These are phyloP conservation scores for Wickerhamiella australiensis DNA, from an alignment of 805 yeast species.

Conservation along the genomic window DNA sequence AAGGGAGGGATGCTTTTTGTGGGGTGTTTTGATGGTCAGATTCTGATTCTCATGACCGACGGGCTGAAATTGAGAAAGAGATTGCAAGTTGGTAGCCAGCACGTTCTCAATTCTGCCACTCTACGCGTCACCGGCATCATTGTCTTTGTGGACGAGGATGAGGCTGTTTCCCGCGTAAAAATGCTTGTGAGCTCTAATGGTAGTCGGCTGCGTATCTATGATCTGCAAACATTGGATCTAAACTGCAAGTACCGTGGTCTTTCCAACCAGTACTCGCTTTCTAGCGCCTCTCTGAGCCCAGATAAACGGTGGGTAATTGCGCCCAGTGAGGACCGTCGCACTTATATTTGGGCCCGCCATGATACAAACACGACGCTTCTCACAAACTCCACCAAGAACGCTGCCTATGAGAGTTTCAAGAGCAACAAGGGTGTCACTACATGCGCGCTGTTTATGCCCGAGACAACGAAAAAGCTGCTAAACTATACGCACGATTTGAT, in stretches of 20 bases:
- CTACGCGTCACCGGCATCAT: conserved; percentile 70
- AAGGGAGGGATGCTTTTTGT: conserved; percentile 44
- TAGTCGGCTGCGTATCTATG: conserved; percentile 59
- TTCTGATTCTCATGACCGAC: conserved; percentile 48
- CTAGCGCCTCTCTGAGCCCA: conserved; percentile 51
- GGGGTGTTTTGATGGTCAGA: conserved; percentile 71
- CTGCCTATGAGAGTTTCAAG: conserved; percentile 7
- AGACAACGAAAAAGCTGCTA: conserved; percentile 3
- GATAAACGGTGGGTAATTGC: conserved; percentile 48
- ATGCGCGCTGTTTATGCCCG: conserved; percentile 13
- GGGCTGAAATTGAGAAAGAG: conserved; percentile 46
- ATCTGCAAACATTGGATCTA: conserved; percentile 40
- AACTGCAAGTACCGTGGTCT: conserved; percentile 64
- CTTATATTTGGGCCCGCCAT: conserved; percentile 60
- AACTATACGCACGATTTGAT: conserved; percentile 4
- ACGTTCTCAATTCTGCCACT: conserved; percentile 29
- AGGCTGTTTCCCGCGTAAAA: conserved; percentile 22
- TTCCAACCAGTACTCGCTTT: conserved; percentile 58
- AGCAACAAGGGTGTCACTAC: conserved; percentile 6
- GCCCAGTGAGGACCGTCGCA: conserved; percentile 83
- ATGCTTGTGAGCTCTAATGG: conserved; percentile 68
- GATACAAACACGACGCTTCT: background rate
- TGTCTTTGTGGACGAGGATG: conserved; percentile 28
- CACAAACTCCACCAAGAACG: conserved; percentile 1
- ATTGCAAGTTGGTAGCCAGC: conserved; percentile 30